Base-by-base conservation (phyloP, 768 basidiomycete genomes). In the Rhizopogon vinicolor region DNA sequence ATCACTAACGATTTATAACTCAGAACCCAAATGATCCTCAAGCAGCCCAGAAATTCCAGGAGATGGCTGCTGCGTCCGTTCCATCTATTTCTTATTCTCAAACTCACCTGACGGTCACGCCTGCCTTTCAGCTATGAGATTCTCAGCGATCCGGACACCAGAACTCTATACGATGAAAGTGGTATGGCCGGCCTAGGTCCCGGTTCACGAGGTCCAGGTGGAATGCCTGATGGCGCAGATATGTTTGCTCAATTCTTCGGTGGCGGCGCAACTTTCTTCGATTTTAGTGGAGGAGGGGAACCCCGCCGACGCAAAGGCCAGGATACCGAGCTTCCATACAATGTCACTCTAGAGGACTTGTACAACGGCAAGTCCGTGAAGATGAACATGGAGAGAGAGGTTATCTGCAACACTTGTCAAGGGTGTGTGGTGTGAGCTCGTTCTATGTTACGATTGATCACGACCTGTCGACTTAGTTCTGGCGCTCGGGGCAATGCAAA, bases 311-410 rank as follows among this genome's bases (percentile, higher is more conserved):
- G 81, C 59, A 85, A 82, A 62, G 87, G 87, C 14, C 78, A 88
- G 61, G 86, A 94, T 66, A 82, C 86, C 19, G 75, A 86, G 44
- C 84, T 93, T 59, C 82, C 85, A 3, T 89, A 95, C 67, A 80
- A 91, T 41, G 90, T 96, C 52, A 87, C 90, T 5, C 78, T 98
- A 31, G 95, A 97, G 71, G 95, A 98, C 68, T 74, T 95, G 19
- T 98, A 93, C 72, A 90, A 88, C 54, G 96, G 95, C 31, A 95
- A 94, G 71, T 81, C 80, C 9, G 86, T 94, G 54, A 90, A 86
- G 66, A 84, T 98, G 76, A 90, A 84, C 62, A 83, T 97, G 77
- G 93, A 96, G 72, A 87, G 91, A 63, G 86, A 93, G 65, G 73
- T 87, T 8, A 72, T 90, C 2, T 98, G 96, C 69, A 76, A 75